Evolutionary conservation across 2,329 filamentous ascomycete genomes (phyloP), one percentile per base, ranked within the genome.

Genomic region (Myrmaecium sp.): DNA sequence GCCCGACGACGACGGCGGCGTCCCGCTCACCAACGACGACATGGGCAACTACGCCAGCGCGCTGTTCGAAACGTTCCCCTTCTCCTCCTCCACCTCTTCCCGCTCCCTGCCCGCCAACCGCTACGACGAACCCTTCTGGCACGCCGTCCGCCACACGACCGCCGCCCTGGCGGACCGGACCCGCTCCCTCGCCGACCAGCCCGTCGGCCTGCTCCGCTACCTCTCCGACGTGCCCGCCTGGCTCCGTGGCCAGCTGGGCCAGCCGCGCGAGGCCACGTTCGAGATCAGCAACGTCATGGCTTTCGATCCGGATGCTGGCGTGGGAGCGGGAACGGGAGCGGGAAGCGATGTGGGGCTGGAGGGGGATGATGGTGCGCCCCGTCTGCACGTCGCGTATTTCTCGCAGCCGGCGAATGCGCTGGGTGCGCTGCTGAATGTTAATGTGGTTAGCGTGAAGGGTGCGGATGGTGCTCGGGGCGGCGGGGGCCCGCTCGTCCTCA

Each of bases 221-320:
- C 33, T 51, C 2, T 42, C 42, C 4, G 48, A 51, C 28, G 47
- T 60, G 14, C 37, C 51, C 4, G 36, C 38, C 6, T 64, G 58
- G 58, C 43, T 46, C 4, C 23, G 37, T 6, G 43, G 42, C 2
- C 54, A 59, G 23, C 26, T 60, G 6, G 51, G 51, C 4, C 35
- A 50, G 27, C 30, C 33, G 15, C 43, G 58, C 14, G 54, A 57
- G 21, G 41, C 33, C 10, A 57, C 55, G 4, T 61, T 54, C 28
- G 57, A 60, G 36, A 29, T 63, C 6, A 62, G 58, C 38, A 64
- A 63, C 32, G 26, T 61, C 3, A 47, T 51, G 16, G 44, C 39
- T 3, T 55, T 61, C 33, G 41, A 51, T 25, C 34, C 30, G 10
- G 30, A 28, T 3, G 1, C 5, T 6, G 2, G 11, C n/a, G 14